These are phyloP conservation scores for Didymella pomorum DNA, from an alignment of 2,329 filamentous ascomycete genomes.

Conservation along the genomic window DNA sequence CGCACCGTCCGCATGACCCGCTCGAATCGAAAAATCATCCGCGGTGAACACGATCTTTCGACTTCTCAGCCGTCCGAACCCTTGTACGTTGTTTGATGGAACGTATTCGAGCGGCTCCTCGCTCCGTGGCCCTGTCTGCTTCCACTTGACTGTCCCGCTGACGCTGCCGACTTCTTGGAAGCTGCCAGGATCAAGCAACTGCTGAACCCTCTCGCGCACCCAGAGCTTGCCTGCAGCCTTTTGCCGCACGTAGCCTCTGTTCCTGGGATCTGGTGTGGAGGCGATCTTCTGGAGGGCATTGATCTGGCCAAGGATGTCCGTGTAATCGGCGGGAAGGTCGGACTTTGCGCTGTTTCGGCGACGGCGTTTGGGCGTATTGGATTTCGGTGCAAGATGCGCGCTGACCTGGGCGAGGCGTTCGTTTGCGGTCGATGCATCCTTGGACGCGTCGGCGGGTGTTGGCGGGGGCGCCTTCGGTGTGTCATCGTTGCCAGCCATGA, in stretches of 20 bases:
- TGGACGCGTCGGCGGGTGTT: conserved; percentile 27
- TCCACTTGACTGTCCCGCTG: conserved; percentile 67
- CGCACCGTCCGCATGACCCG: conserved; percentile 70
- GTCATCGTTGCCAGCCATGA: conserved; percentile 37
- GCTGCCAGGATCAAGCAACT: conserved; percentile 63
- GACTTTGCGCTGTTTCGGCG: conserved; percentile 48
- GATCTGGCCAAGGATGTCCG: conserved; percentile 68
- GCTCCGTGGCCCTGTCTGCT: conserved; percentile 53
- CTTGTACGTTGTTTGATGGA: conserved; percentile 70
- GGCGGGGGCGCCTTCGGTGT: conserved; percentile 16
- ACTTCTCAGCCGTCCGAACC: conserved; percentile 61
- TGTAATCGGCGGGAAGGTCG: conserved; percentile 66
- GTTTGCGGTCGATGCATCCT: conserved; percentile 43
- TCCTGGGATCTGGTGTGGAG: conserved; percentile 61
- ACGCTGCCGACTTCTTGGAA: conserved; percentile 69
- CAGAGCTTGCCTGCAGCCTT: conserved; percentile 71
- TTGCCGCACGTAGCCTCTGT: conserved; percentile 68
- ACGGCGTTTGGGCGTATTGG: conserved; percentile 49
- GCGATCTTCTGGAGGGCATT: conserved; percentile 61
- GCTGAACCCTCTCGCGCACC: conserved; percentile 68
- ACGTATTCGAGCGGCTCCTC: conserved; percentile 62
- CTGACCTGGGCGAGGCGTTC: conserved; percentile 59
- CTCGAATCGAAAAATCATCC: conserved; percentile 69
- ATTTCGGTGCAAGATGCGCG: conserved; percentile 49
- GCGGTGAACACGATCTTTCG: conserved; percentile 67